These are phyloP conservation scores for Fusarium oligoseptatum DNA, from an alignment of 2,329 filamentous ascomycete genomes.

Conservation along the genomic window DNA sequence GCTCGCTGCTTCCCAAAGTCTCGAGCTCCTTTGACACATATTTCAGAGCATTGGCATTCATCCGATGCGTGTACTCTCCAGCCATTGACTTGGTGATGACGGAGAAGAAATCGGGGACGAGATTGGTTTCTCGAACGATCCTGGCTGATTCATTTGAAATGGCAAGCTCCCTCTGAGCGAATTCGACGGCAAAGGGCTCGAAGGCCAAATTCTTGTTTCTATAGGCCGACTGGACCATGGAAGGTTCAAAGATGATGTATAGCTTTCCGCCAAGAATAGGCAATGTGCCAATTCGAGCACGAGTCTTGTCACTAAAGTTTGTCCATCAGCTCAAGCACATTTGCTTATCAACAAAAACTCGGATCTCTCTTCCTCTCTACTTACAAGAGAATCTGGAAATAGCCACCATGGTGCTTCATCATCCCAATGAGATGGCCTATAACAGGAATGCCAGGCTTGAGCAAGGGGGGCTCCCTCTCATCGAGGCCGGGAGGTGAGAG, in stretches of 20 bases:
- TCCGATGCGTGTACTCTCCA: slow-evolving; percentile 49
- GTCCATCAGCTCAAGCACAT: not conserved
- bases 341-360: not conserved
- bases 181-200: slow-evolving; percentile 56
- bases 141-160: slow-evolving; percentile 46
- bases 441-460: slow-evolving; percentile 22
- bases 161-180: slow-evolving; percentile 54
- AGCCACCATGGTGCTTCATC: slow-evolving; percentile 31
- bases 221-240: slow-evolving; percentile 56
- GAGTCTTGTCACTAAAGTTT: slow-evolving; percentile 6
- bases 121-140: slow-evolving; percentile 38
- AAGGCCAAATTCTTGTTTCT: slow-evolving; percentile 59
- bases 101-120: slow-evolving; percentile 53
- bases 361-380: not conserved
- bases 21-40: slow-evolving; percentile 50
- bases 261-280: slow-evolving; percentile 58
- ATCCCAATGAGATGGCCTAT: slow-evolving; percentile 59
- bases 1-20: slow-evolving; percentile 14
- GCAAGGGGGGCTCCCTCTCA: slow-evolving; percentile 20
- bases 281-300: slow-evolving; percentile 57
- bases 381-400: slow-evolving; percentile 37
- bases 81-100: slow-evolving; percentile 52
- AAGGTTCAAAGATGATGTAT: slow-evolving; percentile 60
- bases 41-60: slow-evolving; percentile 53
- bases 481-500: slow-evolving; percentile 20